Conservation (phyloP, 1,139 yeast species). For the Blastobotrys petasosporus region DNA sequence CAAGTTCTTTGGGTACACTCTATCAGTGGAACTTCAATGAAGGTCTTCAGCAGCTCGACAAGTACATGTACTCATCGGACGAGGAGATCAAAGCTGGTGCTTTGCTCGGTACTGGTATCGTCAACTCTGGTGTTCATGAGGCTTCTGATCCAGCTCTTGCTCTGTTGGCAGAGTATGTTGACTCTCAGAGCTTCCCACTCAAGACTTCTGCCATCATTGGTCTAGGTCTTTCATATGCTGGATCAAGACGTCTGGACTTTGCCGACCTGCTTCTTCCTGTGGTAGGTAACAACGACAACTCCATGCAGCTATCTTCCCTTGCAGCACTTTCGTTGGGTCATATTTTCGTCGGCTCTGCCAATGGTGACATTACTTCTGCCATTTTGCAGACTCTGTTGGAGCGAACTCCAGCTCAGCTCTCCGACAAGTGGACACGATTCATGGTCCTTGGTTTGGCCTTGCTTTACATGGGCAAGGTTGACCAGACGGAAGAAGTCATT, state of each 20-base stretch:
- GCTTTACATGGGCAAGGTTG: slow-evolving; percentile 89
- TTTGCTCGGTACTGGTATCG: slow-evolving; percentile 87
- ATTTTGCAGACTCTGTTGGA: slow-evolving; percentile 87
- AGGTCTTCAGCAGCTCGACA: slow-evolving; percentile 86
- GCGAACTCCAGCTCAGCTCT: slow-evolving; percentile 68
- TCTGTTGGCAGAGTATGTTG: slow-evolving; percentile 70
- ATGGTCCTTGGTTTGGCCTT: slow-evolving; percentile 90
- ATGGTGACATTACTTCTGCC: slow-evolving; percentile 88
- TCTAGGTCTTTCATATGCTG: slow-evolving; percentile 92
- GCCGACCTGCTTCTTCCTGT: slow-evolving; percentile 74
- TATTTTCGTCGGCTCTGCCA: slow-evolving; percentile 91
- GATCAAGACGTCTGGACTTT: slow-evolving; percentile 83
- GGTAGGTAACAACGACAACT: slow-evolving; percentile 68
- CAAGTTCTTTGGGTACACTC: slow-evolving; percentile 87
- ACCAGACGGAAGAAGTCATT: slow-evolving; percentile 89
- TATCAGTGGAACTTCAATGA: slow-evolving; percentile 89
- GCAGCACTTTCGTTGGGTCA: slow-evolving; percentile 94
- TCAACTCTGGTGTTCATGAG: slow-evolving; percentile 92
- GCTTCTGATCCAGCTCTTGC: slow-evolving; percentile 93
- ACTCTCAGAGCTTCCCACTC: slow-evolving; percentile 46
- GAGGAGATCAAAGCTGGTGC: slow-evolving; percentile 95
- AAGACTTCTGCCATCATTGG: slow-evolving; percentile 84
- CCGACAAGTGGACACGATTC: slow-evolving; percentile 82
- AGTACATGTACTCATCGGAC: slow-evolving; percentile 79
- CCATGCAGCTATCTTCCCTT: slow-evolving; percentile 74